Evolutionary conservation across 1,139 yeast genomes (phyloP).

Genomic region (Taiozyma sp.): DNA sequence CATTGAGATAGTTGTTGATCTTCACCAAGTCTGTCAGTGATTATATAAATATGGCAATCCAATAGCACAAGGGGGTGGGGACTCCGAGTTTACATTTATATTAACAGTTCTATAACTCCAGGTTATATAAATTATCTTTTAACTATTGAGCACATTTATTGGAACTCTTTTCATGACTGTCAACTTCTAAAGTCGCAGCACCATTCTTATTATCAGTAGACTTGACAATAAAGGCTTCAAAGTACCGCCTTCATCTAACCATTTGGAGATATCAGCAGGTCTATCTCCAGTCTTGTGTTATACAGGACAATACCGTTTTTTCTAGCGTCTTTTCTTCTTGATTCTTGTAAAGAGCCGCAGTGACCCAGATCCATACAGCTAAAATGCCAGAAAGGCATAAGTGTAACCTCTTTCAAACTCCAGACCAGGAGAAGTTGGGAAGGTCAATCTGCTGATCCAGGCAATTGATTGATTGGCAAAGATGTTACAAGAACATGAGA

Average conservation of each 20-base stretch:
- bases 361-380: constrained; percentile 44
- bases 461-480: constrained; percentile 32
- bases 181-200: not conserved
- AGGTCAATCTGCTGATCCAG: constrained; percentile 39
- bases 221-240: not conserved
- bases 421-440: constrained; percentile 47
- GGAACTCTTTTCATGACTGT: no score
- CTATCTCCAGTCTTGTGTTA: constrained; percentile 23
- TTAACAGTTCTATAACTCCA: no score
- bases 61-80: no score
- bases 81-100: no score
- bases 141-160: no score
- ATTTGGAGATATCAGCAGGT: constrained; percentile 1
- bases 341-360: constrained; percentile 51
- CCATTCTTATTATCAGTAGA: not conserved
- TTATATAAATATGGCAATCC: no score
- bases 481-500: constrained; percentile 25
- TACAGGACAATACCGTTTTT: constrained; percentile 48
- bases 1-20: no score
- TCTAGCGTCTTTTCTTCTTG: constrained; percentile 49
- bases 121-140: no score
- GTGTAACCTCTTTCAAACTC: constrained; percentile 39
- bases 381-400: constrained; percentile 21
- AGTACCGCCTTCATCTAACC: constrained; percentile 2
- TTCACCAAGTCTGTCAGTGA: no score